A percentile compares a stretch with the other conserved stretches of the same genome.
Evolutionary conservation across 2,329 filamentous ascomycete species (phyloP).

Genomic region (Arthrobotrys conoides): DNA sequence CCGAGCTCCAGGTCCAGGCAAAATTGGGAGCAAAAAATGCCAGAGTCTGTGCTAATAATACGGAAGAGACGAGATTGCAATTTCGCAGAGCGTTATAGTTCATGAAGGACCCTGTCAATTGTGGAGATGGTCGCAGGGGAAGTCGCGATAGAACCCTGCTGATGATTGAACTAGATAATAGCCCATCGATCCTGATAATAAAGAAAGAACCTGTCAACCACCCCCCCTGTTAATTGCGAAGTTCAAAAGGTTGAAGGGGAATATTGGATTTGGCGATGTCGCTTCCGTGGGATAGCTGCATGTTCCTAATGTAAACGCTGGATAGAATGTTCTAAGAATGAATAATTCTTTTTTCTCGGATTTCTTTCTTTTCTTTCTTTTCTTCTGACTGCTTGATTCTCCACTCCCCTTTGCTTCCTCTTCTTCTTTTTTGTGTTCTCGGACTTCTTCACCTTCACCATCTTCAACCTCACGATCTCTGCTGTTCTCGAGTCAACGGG

Average conservation of each 20-base stretch:
- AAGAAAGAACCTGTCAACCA: conserved; percentile 18
- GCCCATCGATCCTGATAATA: conserved; percentile 20
- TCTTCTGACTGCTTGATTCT: background rate
- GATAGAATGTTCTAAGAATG: conserved; percentile 10
- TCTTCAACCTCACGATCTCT: conserved; percentile 15
- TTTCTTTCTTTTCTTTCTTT: conserved; percentile 5
- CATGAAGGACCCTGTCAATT: conserved; percentile 54
- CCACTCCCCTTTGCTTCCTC: background rate
- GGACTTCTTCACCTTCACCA: background rate
- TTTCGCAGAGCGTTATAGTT: conserved; percentile 55
- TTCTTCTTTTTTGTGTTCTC: background rate
- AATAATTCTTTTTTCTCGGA: conserved; percentile 13
- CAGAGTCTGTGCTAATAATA: conserved; percentile 36
- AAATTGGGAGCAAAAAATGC: background rate
- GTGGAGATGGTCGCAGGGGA: conserved; percentile 37
- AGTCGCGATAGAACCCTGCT: conserved; percentile 22
- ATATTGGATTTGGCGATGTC: conserved; percentile 23
- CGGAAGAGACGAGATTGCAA: conserved; percentile 22
- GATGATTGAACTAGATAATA: conserved; percentile 15
- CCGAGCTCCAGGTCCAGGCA: conserved; percentile 22
- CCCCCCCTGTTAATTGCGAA: conserved; percentile 1
- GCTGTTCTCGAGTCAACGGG: background rate
- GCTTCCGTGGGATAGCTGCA: conserved; percentile 33
- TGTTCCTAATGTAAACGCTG: conserved; percentile 1
- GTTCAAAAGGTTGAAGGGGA: background rate